These are phyloP conservation scores for Rosa chinensis DNA, from an alignment of 306 rosid species.

Conservation along the genomic window DNA sequence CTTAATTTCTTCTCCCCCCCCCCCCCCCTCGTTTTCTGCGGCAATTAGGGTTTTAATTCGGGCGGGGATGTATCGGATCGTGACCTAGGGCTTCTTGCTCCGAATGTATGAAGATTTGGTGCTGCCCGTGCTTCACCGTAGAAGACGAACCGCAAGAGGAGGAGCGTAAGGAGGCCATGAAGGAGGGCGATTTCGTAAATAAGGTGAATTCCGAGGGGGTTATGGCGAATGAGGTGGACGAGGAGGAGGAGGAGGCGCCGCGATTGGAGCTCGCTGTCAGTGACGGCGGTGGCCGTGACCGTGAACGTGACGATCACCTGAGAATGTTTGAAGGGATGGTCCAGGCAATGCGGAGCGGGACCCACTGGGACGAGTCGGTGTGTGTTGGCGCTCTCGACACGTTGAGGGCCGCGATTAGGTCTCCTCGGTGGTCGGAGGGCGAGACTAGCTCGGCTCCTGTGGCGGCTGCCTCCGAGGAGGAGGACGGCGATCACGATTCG, in stretches of 20 bases:
- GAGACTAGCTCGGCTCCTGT: conserved; percentile 61
- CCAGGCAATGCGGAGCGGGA: conserved; percentile 32
- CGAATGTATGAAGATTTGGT: conserved; percentile 83
- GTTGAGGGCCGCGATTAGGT: conserved; percentile 33
- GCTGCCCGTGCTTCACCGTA: conserved; percentile 69
- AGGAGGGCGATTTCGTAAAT: conserved; percentile 38
- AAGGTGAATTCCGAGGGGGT: conserved; percentile 28
- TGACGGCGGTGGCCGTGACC: not conserved
- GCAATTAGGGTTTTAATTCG: conserved; percentile 26
- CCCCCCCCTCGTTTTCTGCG: not conserved
- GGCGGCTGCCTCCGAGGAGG: conserved; percentile 2
- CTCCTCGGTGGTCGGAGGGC: conserved; percentile 42
- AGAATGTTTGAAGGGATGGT: conserved; percentile 45
- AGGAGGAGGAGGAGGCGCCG: not conserved
- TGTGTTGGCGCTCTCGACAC: conserved; percentile 30
- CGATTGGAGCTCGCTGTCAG: conserved; percentile 19
- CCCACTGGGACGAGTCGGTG: conserved; percentile 35
- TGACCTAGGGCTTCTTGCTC: conserved; percentile 35
- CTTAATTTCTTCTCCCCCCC: not conserved
- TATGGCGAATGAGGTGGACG: conserved; percentile 27
- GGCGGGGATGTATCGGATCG: conserved; percentile 59
- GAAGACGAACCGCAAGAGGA: conserved; percentile 38
- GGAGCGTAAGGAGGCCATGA: conserved; percentile 18
- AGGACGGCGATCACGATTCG: conserved; percentile 52
- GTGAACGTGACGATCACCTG: conserved; percentile 29